Conservation (phyloP, 352 stramenopile species). For the Phytophthora quininea region DNA sequence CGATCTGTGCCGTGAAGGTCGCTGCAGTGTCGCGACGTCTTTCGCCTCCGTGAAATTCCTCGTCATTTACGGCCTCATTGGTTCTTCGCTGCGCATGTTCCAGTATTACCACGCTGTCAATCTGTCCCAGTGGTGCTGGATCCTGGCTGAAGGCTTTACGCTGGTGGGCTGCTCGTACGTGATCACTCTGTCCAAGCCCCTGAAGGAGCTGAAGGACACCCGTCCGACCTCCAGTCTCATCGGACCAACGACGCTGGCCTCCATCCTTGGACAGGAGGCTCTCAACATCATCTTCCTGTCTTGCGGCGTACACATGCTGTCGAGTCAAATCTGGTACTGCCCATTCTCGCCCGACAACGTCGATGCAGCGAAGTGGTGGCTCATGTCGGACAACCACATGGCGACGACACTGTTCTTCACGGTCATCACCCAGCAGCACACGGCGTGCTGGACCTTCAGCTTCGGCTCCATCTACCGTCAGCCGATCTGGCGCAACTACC, state of each 20-base stretch:
- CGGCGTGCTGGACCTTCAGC: conserved; percentile 38
- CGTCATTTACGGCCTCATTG: conserved; percentile 88
- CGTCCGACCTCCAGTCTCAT: conserved; percentile 64
- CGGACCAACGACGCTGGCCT: conserved; percentile 50
- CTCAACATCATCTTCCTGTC: conserved; percentile 62
- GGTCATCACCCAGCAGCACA: conserved; percentile 41
- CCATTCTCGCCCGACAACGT: conserved; percentile 47
- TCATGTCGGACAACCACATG: conserved; percentile 51
- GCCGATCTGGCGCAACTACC: conserved; percentile 49
- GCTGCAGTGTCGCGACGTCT: conserved; percentile 85
- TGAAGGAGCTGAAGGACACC: conserved; percentile 23
- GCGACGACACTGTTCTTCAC: conserved; percentile 37
- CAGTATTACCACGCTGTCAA: conserved; percentile 79
- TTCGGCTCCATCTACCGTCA: conserved; percentile 54
- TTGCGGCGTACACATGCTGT: conserved; percentile 37
- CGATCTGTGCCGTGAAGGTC: conserved; percentile 86
- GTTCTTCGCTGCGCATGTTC: conserved; percentile 64
- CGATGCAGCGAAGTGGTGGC: conserved; percentile 52
- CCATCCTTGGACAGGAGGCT: conserved; percentile 48
- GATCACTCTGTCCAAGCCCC: conserved; percentile 70
- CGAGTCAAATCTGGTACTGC: conserved; percentile 44
- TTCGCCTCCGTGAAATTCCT: conserved; percentile 89
- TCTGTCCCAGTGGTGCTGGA: conserved; percentile 76
- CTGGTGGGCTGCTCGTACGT: conserved; percentile 73
- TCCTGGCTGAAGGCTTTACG: conserved; percentile 68